phyloP scores from a whole-genome alignment of 306 rosid genomes.

The Cucumis melo region DNA sequence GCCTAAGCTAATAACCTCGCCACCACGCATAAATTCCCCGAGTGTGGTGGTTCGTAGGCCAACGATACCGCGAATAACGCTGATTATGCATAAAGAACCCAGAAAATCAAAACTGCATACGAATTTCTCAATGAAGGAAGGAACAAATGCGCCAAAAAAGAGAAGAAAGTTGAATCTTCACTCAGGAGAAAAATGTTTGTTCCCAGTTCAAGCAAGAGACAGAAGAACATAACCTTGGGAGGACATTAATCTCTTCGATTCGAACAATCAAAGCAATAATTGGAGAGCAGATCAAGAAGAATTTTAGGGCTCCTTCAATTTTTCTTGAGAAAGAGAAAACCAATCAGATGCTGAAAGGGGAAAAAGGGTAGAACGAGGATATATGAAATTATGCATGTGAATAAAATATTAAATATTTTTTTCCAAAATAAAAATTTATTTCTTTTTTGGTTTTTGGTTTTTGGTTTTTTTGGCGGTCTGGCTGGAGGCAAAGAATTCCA shows the following conservation, averaged over 20 bases:
- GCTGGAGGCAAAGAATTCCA: slow-evolving; percentile 53
- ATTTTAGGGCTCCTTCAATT: slow-evolving; percentile 3
- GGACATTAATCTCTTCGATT: slow-evolving; percentile 15
- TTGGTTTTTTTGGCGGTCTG: slow-evolving; percentile 2
- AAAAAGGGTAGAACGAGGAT: background rate
- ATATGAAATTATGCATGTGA: background rate
- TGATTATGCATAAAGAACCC: slow-evolving; percentile 4
- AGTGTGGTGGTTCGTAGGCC: background rate
- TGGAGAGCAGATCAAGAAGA: slow-evolving; percentile 15
- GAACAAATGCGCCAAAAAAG: background rate
- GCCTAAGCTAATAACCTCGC: slow-evolving; percentile 25
- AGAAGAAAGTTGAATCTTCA: background rate
- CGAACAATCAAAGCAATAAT: slow-evolving; percentile 13
- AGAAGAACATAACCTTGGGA: background rate
- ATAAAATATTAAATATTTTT: background rate
- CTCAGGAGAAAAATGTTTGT: slow-evolving; percentile 6
- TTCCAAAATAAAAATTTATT: background rate
- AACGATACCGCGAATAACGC: slow-evolving; percentile 1
- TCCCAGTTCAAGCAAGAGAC: background rate
- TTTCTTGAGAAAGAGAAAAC: background rate
- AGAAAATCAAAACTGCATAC: slow-evolving; percentile 5
- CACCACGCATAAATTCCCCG: slow-evolving; percentile 40
- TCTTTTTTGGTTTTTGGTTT: background rate
- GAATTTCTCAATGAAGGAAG: background rate
- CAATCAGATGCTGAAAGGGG: slow-evolving; percentile 8